These are phyloP conservation scores for Blastobotrys ciferrii DNA, from an alignment of 1,139 yeast species.

Conservation along the genomic window DNA sequence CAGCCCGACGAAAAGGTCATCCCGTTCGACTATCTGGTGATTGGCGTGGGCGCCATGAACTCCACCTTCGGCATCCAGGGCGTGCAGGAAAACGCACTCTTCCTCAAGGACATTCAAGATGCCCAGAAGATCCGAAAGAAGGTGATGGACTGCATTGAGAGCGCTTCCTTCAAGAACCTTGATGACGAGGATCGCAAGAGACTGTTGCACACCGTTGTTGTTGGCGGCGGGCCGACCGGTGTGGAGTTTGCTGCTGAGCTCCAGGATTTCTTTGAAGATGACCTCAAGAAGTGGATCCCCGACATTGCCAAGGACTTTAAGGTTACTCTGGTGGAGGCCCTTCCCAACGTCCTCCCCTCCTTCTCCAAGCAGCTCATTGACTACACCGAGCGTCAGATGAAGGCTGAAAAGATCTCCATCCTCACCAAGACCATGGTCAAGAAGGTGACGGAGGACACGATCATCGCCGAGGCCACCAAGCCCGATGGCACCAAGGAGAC, in stretches of 20 bases:
- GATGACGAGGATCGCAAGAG: conserved; percentile 79
- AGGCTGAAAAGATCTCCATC: conserved; percentile 74
- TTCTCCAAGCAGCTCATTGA: conserved; percentile 81
- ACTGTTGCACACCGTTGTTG: conserved; percentile 77
- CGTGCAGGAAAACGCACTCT: conserved; percentile 80
- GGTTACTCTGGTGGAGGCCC: conserved; percentile 84
- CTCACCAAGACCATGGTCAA: conserved; percentile 85
- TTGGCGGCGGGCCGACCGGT: conserved; percentile 98
- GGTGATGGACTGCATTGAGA: conserved; percentile 78
- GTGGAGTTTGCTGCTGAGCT: conserved; percentile 95
- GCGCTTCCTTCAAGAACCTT: conserved; percentile 72
- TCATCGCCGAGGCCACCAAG: conserved; percentile 68
- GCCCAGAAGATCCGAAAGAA: conserved; percentile 73
- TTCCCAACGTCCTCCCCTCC: conserved; percentile 86
- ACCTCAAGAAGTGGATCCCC: conserved; percentile 85
- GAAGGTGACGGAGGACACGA: conserved; percentile 66
- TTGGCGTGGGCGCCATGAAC: conserved; percentile 91
- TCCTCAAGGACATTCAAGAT: conserved; percentile 84
- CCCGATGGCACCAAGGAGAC: conserved; percentile 60
- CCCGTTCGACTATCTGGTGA: conserved; percentile 74
- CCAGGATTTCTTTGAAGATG: conserved; percentile 91
- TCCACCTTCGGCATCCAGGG: conserved; percentile 94
- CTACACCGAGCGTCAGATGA: conserved; percentile 79
- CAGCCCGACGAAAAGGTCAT: conserved; percentile 38
- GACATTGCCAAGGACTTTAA: conserved; percentile 75